phyloP scores from a whole-genome alignment of 306 rosid species.

The Vicia faba region DNA sequence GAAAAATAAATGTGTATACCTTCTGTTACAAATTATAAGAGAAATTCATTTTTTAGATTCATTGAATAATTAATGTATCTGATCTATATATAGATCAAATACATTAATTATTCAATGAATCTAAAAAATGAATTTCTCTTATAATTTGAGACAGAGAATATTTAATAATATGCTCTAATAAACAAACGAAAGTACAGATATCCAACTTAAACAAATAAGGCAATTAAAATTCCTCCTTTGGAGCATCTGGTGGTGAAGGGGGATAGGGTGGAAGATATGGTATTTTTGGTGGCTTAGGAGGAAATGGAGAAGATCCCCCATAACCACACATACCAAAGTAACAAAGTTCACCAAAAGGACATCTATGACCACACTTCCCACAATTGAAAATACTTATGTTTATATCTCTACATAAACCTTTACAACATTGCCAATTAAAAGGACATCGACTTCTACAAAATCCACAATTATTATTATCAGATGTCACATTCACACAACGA shows the following conservation, averaged over 20 bases:
- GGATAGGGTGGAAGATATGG: neutral
- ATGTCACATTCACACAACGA: conserved; percentile 55
- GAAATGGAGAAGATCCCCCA: neutral
- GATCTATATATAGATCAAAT: too few species aligned
- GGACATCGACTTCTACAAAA: conserved; percentile 50
- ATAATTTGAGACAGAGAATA: too few species aligned
- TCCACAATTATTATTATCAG: conserved; percentile 61
- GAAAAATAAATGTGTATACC: too few species aligned
- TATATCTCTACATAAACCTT: conserved; percentile 53
- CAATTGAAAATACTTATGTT: conserved; percentile 53
- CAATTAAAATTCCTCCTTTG: conserved; percentile 5
- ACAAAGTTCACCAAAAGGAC: conserved; percentile 50
- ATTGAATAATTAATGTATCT: too few species aligned
- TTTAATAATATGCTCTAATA: too few species aligned
- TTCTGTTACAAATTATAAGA: too few species aligned
- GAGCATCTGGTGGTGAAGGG: neutral
- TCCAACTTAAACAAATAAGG: neutral
- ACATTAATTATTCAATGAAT: too few species aligned
- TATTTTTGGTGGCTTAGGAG: neutral
- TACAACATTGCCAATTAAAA: conserved; percentile 59
- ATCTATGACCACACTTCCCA: conserved; percentile 65
- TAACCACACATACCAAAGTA: conserved; percentile 67
- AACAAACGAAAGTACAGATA: neutral
- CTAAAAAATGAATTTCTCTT: too few species aligned
- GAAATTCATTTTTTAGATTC: too few species aligned